Percentiles rank a stretch among this genome's conserved stretches.
phyloP scores from a whole-genome alignment of 140 eudicot genomes.

The Senecio squalidus region DNA sequence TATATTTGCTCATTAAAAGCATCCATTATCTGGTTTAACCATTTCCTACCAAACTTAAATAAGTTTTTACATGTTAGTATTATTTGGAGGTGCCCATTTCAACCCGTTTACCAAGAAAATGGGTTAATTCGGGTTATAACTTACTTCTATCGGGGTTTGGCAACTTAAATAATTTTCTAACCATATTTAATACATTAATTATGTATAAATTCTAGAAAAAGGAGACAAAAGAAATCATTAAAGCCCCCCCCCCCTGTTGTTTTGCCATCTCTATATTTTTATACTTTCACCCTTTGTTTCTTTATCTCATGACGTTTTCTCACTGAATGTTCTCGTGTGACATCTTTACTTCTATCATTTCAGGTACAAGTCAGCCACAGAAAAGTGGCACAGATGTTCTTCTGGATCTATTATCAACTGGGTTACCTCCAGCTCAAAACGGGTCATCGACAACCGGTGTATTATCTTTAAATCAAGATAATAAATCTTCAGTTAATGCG shows the following conservation, averaged over 20 bases:
- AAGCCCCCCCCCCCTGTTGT: no score
- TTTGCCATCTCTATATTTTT: no score
- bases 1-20: neutral
- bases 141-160: no score
- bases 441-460: slow-evolving; percentile 49
- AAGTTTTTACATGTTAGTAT: neutral
- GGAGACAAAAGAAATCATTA: no score
- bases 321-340: neutral
- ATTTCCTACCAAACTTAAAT: slow-evolving; percentile 5
- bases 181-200: no score
- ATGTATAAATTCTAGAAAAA: no score
- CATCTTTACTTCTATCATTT: slow-evolving; percentile 12
- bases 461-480: slow-evolving; percentile 49
- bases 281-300: no score
- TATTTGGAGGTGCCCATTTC: no score
- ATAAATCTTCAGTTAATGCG: slow-evolving; percentile 32
- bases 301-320: neutral
- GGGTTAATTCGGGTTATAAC: no score
- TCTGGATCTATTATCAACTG: slow-evolving; percentile 83
- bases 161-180: no score
- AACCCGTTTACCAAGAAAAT: no score
- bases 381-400: slow-evolving; percentile 75
- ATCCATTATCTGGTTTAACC: slow-evolving; percentile 5
- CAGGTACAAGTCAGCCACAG: slow-evolving; percentile 68
- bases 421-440: slow-evolving; percentile 57